Evolutionary conservation across 371 early-diverging fungal species (phyloP).

Genomic region (Rhizopus sp.): DNA sequence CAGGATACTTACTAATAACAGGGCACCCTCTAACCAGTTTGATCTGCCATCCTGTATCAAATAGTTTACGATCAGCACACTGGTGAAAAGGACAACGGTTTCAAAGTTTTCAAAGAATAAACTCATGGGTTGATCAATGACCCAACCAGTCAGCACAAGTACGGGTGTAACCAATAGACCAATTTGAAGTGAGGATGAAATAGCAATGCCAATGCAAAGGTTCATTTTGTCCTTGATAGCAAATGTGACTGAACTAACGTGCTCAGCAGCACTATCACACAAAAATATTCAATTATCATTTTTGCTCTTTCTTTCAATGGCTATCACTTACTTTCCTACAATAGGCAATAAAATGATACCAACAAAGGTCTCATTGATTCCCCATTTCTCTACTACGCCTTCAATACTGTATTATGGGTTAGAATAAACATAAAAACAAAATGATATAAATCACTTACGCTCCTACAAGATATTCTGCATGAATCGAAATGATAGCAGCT

Average conservation of each 20-base stretch:
- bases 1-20: constrained; percentile 58
- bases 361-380: constrained; percentile 79
- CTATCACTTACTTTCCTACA: constrained; percentile 62
- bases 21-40: constrained; percentile 84
- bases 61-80: constrained; percentile 87
- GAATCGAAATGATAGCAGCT: constrained; percentile 69
- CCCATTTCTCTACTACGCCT: constrained; percentile 67
- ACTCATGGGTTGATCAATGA: constrained; percentile 73
- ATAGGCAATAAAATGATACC: constrained; percentile 88
- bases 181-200: constrained; percentile 90
- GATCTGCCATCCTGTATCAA: constrained; percentile 75
- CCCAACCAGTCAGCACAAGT: constrained; percentile 88
- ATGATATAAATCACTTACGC: constrained; percentile 31
- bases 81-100: constrained; percentile 78
- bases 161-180: constrained; percentile 88
- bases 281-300: neutral
- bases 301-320: neutral
- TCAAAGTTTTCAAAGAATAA: constrained; percentile 85
- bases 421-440: neutral
- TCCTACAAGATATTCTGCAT: constrained; percentile 83
- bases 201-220: constrained; percentile 81
- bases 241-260: constrained; percentile 81
- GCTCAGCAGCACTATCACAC: constrained; percentile 52
- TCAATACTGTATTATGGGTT: constrained; percentile 63
- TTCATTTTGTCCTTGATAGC: constrained; percentile 94